Conservation (phyloP, 1,284 basidiomycete genomes). For the Trichosporon ovoides region DNA sequence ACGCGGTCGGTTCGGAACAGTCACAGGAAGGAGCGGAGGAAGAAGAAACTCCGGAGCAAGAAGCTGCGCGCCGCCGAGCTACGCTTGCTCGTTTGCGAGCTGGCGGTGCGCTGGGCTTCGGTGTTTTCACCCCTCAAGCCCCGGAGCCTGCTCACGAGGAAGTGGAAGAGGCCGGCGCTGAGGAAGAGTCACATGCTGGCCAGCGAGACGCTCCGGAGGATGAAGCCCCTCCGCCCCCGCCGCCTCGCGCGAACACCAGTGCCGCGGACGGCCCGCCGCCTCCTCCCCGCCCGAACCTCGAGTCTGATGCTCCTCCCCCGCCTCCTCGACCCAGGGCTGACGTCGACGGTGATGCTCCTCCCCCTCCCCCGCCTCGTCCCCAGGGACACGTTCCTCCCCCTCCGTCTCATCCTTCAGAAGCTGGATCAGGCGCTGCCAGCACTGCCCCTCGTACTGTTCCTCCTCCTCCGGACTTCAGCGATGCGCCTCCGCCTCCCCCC, state of each 20-base stretch:
- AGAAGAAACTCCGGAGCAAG: constrained; percentile 42
- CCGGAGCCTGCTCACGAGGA: constrained; percentile 4
- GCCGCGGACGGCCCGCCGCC: too few relatives aligned
- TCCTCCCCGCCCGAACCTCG: too few relatives aligned
- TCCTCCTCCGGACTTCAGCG: not conserved
- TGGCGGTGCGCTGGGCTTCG: constrained; percentile 45
- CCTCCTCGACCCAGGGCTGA: constrained; percentile 15
- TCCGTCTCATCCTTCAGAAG: not conserved
- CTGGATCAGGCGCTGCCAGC: not conserved
- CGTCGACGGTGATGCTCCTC: constrained; percentile 11
- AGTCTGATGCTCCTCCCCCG: constrained; percentile 17
- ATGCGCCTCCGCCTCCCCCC: not conserved
- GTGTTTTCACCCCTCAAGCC: constrained; percentile 36
- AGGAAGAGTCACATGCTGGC: constrained; percentile 15
- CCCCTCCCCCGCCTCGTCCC: constrained; percentile 5
- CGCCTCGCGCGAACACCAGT: constrained; percentile 16
- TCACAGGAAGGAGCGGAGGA: constrained; percentile 1
- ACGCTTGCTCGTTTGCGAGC: constrained; percentile 45
- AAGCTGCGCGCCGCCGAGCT: constrained; percentile 41
- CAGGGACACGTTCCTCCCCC: not conserved
- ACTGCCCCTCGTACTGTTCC: not conserved
- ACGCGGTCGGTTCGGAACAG: not conserved
- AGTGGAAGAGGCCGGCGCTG: constrained; percentile 14
- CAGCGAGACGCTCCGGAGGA: constrained; percentile 12
- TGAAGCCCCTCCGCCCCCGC: constrained; percentile 20